Evolutionary conservation across 225 moss, liverwort and hornwort genomes (phyloP).

Genomic region (Pseudisothecium myosuroides): DNA sequence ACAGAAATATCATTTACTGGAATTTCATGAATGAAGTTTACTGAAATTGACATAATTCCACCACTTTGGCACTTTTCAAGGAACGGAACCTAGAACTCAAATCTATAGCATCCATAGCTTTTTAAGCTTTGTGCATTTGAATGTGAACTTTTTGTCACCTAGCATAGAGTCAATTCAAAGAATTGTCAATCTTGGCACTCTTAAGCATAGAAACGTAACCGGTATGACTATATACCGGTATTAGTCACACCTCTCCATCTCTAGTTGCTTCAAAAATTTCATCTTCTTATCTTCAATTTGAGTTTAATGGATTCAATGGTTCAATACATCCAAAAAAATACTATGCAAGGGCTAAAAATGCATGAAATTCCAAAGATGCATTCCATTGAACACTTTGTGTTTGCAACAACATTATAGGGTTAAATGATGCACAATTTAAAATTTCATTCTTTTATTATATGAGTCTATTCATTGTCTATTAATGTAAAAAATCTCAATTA

Average conservation of each 20-base stretch:
- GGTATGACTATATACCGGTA: too few species aligned
- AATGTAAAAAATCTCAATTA: neutral
- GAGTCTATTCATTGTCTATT: neutral
- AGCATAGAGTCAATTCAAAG: neutral
- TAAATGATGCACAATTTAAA: neutral
- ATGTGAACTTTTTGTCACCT: too few species aligned
- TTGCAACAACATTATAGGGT: too few species aligned
- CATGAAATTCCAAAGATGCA: too few species aligned
- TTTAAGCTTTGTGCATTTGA: too few species aligned
- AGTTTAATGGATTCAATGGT: neutral
- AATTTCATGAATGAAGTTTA: neutral
- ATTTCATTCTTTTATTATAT: neutral
- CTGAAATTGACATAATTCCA: neutral
- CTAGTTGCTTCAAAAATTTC: fast-evolving
- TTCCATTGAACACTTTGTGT: too few species aligned
- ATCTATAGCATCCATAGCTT: too few species aligned
- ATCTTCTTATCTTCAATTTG: neutral
- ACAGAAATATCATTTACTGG: neutral
- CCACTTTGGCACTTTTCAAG: too few species aligned
- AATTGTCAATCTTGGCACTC: neutral
- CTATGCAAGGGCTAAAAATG: too few species aligned
- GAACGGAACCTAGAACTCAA: fast-evolving
- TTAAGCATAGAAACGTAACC: neutral
- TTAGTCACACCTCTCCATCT: neutral
- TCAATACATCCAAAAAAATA: too few species aligned